phyloP scores from a whole-genome alignment of 495 filamentous ascomycete species.

The Tuber umbilicatum region DNA sequence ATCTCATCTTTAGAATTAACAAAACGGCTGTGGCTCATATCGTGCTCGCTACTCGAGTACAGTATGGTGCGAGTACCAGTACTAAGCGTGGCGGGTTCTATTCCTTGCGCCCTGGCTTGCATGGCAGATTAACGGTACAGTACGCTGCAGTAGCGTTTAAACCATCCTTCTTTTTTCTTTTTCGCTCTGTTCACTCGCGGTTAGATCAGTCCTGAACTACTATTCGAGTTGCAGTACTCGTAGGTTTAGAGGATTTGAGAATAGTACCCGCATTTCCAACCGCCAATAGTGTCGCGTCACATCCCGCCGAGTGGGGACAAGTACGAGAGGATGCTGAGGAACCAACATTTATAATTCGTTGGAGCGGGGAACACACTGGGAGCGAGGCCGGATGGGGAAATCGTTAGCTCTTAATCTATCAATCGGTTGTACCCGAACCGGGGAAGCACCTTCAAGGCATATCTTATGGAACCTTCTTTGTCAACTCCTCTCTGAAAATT shows the following conservation, averaged over 20 bases:
- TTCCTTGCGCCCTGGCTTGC: background rate
- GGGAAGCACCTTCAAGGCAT: background rate
- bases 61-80: too few species aligned
- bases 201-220: background rate
- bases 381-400: background rate
- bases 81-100: background rate
- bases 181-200: background rate
- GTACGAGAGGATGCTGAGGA: background rate
- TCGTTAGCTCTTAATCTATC: background rate
- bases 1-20: background rate
- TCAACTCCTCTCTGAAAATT: background rate
- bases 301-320: background rate
- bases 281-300: background rate
- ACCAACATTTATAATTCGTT: background rate
- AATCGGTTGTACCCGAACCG: background rate
- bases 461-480: background rate
- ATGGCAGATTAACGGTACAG: background rate
- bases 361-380: background rate
- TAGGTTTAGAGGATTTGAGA: background rate
- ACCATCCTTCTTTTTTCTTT: background rate
- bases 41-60: too few species aligned
- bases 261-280: background rate
- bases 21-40: background rate
- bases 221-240: background rate
- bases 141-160: background rate